A percentile compares a stretch with the other conserved stretches of the same genome.
These are phyloP conservation scores for Aquilaria sinensis DNA, from an alignment of 345 rosid species.

Conservation along the genomic window DNA sequence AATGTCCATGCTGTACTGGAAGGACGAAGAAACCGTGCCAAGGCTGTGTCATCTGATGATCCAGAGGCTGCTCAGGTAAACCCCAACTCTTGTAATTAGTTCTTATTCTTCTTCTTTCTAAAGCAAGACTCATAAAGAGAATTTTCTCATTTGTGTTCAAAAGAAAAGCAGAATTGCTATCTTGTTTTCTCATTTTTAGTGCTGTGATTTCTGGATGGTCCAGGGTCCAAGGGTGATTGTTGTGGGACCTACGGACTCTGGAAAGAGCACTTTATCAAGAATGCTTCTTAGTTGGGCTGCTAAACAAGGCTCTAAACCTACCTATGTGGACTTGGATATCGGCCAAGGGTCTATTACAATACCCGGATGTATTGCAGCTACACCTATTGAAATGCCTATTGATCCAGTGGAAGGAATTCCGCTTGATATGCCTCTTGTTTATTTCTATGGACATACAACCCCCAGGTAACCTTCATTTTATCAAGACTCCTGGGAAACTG, in stretches of 20 bases:
- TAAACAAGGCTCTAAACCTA: slow-evolving; percentile 86
- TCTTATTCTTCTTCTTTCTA: not conserved
- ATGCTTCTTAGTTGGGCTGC: slow-evolving; percentile 99
- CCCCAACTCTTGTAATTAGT: not conserved
- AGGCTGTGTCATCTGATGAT: slow-evolving; percentile 46
- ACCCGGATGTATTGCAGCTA: slow-evolving; percentile 87
- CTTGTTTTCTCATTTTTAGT: not conserved
- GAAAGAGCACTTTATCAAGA: slow-evolving; percentile 79
- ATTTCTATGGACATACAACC: slow-evolving; percentile 75
- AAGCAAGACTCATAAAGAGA: not conserved
- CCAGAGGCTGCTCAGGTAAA: slow-evolving; percentile 53
- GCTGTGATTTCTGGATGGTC: slow-evolving; percentile 8
- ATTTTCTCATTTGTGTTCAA: not conserved
- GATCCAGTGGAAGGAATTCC: slow-evolving; percentile 95
- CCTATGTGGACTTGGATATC: slow-evolving; percentile 82
- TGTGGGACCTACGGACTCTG: slow-evolving; percentile 91
- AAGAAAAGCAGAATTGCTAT: not conserved
- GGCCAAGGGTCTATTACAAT: slow-evolving; percentile 89
- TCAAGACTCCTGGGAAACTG: not conserved
- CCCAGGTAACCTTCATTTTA: slow-evolving; percentile 48
- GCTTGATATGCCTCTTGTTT: slow-evolving; percentile 81
- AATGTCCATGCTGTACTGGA: slow-evolving; percentile 82
- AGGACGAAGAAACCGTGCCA: slow-evolving; percentile 62
- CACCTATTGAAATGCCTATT: slow-evolving; percentile 88
- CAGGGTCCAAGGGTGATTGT: slow-evolving; percentile 92